A percentile compares a stretch with the other conserved stretches of the same genome.
Evolutionary conservation across 495 filamentous ascomycete species (phyloP).

Genomic region (Thozetella sp.): DNA sequence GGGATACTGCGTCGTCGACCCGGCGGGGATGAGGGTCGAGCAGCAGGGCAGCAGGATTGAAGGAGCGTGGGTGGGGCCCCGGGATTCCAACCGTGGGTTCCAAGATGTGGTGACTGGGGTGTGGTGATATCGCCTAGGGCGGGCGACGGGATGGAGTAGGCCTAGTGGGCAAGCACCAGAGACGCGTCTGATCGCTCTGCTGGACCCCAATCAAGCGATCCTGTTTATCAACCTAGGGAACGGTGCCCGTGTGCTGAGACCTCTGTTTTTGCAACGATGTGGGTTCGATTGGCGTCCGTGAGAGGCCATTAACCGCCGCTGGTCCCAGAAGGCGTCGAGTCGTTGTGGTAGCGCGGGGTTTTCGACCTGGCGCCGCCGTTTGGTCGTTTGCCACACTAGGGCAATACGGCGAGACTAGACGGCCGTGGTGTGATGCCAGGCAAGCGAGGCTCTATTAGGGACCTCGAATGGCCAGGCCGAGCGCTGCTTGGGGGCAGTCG

Average conservation of each 20-base stretch:
- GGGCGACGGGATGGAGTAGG: not conserved
- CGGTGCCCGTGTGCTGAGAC: not conserved
- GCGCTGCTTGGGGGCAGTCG: too few relatives aligned
- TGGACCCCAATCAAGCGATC: not conserved
- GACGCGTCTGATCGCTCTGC: not conserved
- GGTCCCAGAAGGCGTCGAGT: not conserved
- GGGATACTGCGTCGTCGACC: not conserved
- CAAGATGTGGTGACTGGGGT: not conserved
- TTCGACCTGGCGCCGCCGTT: not conserved
- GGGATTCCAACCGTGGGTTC: not conserved
- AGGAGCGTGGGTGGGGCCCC: not conserved
- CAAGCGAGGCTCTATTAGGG: not conserved
- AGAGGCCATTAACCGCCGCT: not conserved
- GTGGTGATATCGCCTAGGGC: not conserved
- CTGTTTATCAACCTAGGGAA: not conserved
- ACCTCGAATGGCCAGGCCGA: not conserved
- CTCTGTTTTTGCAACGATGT: not conserved
- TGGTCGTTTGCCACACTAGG: not conserved
- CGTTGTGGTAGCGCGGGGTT: not conserved
- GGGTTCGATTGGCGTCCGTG: not conserved
- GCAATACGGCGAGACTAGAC: not conserved
- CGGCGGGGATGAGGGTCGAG: not conserved
- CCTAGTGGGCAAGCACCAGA: not conserved
- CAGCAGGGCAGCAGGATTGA: constrained; percentile 1
- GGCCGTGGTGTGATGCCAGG: not conserved